Evolutionary conservation across 2,329 filamentous ascomycete species (phyloP).

Genomic region (Magnaporthiopsis incrustans): DNA sequence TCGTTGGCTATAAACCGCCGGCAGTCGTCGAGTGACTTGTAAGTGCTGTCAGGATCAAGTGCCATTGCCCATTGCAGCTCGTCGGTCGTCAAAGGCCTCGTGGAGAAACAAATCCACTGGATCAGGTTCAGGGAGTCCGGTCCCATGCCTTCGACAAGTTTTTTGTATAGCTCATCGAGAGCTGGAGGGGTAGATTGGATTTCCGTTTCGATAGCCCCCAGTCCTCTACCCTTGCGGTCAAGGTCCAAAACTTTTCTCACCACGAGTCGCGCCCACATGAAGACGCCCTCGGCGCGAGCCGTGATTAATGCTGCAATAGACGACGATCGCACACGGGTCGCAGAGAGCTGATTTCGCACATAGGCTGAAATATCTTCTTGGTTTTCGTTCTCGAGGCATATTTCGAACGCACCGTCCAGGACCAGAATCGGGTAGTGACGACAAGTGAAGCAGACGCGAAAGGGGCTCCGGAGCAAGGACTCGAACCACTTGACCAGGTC

Average conservation of each 20-base stretch:
- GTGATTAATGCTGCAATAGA: too few species aligned
- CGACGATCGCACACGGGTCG: background rate
- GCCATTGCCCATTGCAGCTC: constrained; percentile 25
- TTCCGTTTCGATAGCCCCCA: too few species aligned
- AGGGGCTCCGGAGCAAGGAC: too few species aligned
- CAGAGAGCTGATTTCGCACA: too few species aligned
- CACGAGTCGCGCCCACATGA: constrained; percentile 28
- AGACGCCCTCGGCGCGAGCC: constrained; percentile 21
- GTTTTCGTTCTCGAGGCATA: too few species aligned
- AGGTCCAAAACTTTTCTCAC: constrained; percentile 14
- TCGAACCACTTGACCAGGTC: too few species aligned
- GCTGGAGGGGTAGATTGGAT: constrained; percentile 11
- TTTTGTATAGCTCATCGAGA: too few species aligned
- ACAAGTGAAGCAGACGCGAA: too few species aligned
- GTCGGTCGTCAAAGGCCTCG: constrained; percentile 15
- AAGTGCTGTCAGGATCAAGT: constrained; percentile 15
- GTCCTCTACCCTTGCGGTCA: constrained; percentile 7
- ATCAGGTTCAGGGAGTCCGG: constrained; percentile 15
- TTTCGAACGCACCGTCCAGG: too few species aligned
- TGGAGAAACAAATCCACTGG: constrained; percentile 25
- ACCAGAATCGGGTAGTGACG: too few species aligned
- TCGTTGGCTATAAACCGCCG: constrained; percentile 12
- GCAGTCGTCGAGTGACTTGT: constrained; percentile 16
- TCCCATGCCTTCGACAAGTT: too few species aligned
- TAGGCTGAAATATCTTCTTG: too few species aligned